Evolutionary conservation across 495 filamentous ascomycete genomes (phyloP).

Genomic region (Lasiosphaeria ovina): DNA sequence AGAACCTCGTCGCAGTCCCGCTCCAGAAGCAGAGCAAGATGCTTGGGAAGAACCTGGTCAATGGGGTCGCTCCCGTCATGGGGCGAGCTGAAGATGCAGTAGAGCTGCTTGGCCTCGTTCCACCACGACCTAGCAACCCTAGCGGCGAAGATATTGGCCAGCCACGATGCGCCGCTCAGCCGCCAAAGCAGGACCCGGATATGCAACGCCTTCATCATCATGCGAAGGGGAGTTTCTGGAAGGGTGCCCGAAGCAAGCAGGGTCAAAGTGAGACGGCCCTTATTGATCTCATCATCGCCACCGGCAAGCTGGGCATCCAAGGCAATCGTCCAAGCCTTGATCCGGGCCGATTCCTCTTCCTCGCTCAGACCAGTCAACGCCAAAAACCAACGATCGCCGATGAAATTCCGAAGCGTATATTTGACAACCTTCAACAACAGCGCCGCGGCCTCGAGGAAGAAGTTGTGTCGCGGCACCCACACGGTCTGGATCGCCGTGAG

Average conservation of each 20-base stretch:
- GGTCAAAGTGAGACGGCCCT: constrained; percentile 80
- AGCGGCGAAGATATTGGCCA: constrained; percentile 48
- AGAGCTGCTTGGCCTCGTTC: constrained; percentile 70
- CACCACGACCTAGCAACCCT: constrained; percentile 73
- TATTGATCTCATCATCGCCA: constrained; percentile 86
- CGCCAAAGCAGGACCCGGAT: constrained; percentile 85
- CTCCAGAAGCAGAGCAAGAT: constrained; percentile 70
- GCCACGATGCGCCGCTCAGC: constrained; percentile 40
- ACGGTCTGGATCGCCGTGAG: constrained; percentile 92
- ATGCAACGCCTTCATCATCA: constrained; percentile 92
- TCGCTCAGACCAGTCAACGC: constrained; percentile 74
- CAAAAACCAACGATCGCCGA: constrained; percentile 74
- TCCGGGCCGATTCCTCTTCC: constrained; percentile 80
- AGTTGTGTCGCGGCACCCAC: constrained; percentile 85
- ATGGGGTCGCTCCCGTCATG: constrained; percentile 41
- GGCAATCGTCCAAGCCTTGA: constrained; percentile 93
- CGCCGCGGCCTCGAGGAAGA: constrained; percentile 80
- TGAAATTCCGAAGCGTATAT: constrained; percentile 71
- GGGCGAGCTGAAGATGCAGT: constrained; percentile 55
- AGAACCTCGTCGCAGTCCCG: constrained; percentile 79
- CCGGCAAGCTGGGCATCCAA: constrained; percentile 94
- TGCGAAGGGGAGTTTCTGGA: constrained; percentile 74
- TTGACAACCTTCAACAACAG: constrained; percentile 76
- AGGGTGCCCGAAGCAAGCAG: constrained; percentile 86
- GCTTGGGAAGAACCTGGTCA: constrained; percentile 67